Base-by-base conservation (phyloP, 495 filamentous ascomycete species). In the Penicillium paradoxum region DNA sequence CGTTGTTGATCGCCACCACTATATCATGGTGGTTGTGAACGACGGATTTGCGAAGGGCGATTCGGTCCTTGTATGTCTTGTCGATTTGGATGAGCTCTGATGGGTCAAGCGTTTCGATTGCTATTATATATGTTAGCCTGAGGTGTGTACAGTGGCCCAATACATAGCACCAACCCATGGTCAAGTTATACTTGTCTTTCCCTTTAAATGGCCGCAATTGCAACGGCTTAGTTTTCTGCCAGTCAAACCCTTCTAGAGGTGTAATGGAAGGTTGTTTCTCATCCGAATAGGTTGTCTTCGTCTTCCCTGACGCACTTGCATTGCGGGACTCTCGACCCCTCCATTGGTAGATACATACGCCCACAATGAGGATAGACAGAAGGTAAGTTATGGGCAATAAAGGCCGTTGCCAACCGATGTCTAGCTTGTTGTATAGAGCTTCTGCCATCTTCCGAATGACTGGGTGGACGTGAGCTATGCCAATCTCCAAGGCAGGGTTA, bases 111-210 rank as follows among this genome's bases (percentile, higher is more conserved):
- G 60, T 75, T 60, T 77, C 69, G 63, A 83, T 58, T 66, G 74
- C 77, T 79, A 50, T 15, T 7, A 27, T 27, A 42, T 34, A 6
- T 6, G 15, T 29, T 42, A 41, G 19, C 15, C 6, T 27, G 17
- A 34, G 3, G 7, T 27, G 24, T n/a, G 10, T 18, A 2, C 15
- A 13, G 6, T 37, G 1, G 6, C 11, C 10, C 32, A 14, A 33
- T 18, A 45, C 24, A 45, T 27, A 25, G 8, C 15, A 45, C 38
- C 45, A 67, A 85, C 86, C 83, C 86, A 91, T 89, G 1, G 85
- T 86, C 49, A 89, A 72, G 55, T 88, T 76, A 59, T 86, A 89
- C 37, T 76, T 86, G 11, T 83, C 78, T 58, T 84, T 87, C 6
- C 55, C 55, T 32, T 34, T 40, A 66, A 89, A 90, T 1, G 83